Base-by-base conservation (phyloP, 345 rosid species). In the Sonneratia caseolaris region DNA sequence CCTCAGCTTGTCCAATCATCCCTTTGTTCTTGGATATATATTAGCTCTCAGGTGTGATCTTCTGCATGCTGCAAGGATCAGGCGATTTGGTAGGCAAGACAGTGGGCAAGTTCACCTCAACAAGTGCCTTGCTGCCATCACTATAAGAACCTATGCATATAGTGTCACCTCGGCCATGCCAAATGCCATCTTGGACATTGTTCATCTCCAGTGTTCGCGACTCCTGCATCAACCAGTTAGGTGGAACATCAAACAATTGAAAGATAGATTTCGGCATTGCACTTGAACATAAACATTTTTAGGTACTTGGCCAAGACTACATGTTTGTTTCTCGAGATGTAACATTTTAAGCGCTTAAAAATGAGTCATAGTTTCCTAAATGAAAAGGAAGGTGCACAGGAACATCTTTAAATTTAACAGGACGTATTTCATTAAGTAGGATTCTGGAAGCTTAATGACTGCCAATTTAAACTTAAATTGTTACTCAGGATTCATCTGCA, bases 131-230 rank as follows among this genome's bases (percentile, higher is more conserved):
- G 62, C 66, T 80, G 45, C 87, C 90, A 79, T 89, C 89, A 21
- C 78, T 57, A 72, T 82, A 75, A 74, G 86, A 74, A 18, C 93
- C 93, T 66, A 94, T 56, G 76, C 95, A 88, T 76, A 89, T 79
- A 9, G 92, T 89, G 81, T 91, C 98, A 22, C 96, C 96, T 37
- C 97, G 87, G 12, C 98, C 97, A 74, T 91, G 98, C 98, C 98
- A 94, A 21, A 80, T 87, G 43, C 97, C 93, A 18, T 88, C 95
- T 70, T 89, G 97, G 66, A 94, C 96, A 76, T 94, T 94, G 84
- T 94, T 94, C 86, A 94, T 94, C 85, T 91, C 98, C 78, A 94
- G 67, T 5, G 98, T 94, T 81, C 93, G 84, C 11, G 97, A 85
- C 72, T 91, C 96, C 98, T 94, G 13, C 45, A 42, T 9, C 45